Percentiles rank a stretch among this genome's conserved stretches.
phyloP scores from a whole-genome alignment of 495 filamentous ascomycete genomes.

The Lineolata rhizophorae region DNA sequence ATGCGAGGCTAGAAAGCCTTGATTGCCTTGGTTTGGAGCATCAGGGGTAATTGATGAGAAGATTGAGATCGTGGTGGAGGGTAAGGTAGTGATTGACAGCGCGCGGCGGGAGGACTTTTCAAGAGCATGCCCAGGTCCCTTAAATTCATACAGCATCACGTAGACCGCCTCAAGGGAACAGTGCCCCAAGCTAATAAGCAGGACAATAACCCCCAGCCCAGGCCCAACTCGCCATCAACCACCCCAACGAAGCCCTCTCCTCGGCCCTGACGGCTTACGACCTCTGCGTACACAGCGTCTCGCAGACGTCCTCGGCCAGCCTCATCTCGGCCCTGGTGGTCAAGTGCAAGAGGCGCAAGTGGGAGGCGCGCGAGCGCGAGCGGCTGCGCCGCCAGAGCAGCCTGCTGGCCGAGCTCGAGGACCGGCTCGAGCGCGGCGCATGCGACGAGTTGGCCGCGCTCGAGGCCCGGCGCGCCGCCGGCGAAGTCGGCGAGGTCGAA shows the following conservation, averaged over 20 bases:
- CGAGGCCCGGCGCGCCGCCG: constrained; percentile 11
- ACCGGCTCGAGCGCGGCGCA: constrained; percentile 21
- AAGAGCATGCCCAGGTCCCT: no score
- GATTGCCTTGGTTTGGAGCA: constrained; percentile 2
- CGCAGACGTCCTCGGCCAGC: constrained; percentile 22
- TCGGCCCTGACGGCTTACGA: constrained; percentile 54
- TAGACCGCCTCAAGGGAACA: no score
- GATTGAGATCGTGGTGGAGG: no score
- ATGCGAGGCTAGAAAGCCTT: background rate
- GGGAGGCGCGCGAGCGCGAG: constrained; percentile 28
- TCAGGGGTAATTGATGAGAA: no score
- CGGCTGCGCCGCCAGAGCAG: constrained; percentile 22
- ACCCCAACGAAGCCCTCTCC: constrained; percentile 51
- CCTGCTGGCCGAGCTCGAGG: constrained; percentile 31
- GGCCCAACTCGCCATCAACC: constrained; percentile 51
- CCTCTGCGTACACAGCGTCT: constrained; percentile 29
- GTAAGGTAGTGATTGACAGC: no score
- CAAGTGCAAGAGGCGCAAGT: constrained; percentile 55
- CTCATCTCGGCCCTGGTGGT: constrained; percentile 38
- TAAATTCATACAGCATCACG: no score
- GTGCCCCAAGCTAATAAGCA: no score
- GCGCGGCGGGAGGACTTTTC: no score
- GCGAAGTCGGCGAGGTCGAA: constrained; percentile 19
- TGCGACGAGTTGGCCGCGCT: constrained; percentile 26
- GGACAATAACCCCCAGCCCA: constrained; percentile 27